phyloP scores from a whole-genome alignment of 202 grass and related monocot genomes.

The Digitaria exilis region DNA sequence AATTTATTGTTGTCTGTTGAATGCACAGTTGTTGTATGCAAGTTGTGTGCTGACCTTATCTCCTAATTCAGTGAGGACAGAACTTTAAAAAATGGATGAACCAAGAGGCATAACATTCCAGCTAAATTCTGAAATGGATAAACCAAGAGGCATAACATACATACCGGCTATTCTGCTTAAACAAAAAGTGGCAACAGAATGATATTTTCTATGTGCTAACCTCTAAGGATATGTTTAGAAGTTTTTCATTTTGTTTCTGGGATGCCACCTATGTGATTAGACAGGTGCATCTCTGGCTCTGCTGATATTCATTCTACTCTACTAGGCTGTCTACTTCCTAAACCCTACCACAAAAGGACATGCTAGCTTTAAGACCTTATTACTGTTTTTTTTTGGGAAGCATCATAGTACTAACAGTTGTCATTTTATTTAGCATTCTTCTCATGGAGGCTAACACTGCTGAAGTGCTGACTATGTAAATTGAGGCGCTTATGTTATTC shows the following conservation, averaged over 20 bases:
- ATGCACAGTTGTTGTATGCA: constrained; percentile 11
- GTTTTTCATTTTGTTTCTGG: too few species aligned
- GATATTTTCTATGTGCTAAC: too few species aligned
- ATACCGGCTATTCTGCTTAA: too few species aligned
- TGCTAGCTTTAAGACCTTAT: constrained; percentile 23
- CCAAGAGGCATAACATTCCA: background rate
- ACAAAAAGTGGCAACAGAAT: too few species aligned
- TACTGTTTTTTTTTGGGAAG: background rate
- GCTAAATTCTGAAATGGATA: too few species aligned
- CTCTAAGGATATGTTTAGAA: too few species aligned
- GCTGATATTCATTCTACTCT: constrained; percentile 27
- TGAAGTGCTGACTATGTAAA: constrained; percentile 2
- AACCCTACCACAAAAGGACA: background rate
- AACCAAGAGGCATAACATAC: too few species aligned
- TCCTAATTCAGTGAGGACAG: background rate
- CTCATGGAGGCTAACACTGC: background rate
- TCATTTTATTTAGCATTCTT: constrained; percentile 10
- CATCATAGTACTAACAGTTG: background rate
- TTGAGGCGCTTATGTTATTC: constrained; percentile 7
- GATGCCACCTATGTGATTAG: constrained; percentile 3
- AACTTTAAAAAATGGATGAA: constrained; percentile 32
- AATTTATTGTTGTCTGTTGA: constrained; percentile 39
- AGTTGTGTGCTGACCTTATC: constrained; percentile 32
- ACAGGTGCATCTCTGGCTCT: constrained; percentile 27
- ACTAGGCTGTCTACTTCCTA: constrained; percentile 29